A percentile compares a stretch with the other conserved stretches of the same genome.
phyloP scores from a whole-genome alignment of 2,329 filamentous ascomycete species.

The Bipolaris bicolor region DNA sequence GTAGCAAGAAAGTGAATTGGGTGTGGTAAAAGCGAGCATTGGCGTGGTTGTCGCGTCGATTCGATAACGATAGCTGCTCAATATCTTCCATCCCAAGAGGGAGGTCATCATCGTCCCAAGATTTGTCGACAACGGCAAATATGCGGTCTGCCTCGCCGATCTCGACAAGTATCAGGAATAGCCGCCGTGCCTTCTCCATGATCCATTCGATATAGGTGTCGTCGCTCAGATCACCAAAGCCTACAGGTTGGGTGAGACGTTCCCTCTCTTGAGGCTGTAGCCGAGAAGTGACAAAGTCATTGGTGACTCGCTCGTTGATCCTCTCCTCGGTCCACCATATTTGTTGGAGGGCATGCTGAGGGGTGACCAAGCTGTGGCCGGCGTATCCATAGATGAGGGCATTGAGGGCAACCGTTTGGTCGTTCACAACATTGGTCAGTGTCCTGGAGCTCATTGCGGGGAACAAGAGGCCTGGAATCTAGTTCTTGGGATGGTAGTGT shows the following conservation, averaged over 20 bases:
- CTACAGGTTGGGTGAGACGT: slow-evolving; percentile 66
- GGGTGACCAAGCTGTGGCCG: slow-evolving; percentile 58
- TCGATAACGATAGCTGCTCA: slow-evolving; percentile 65
- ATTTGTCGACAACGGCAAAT: slow-evolving; percentile 75
- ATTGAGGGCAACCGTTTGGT: slow-evolving; percentile 55
- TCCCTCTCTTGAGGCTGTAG: slow-evolving; percentile 68
- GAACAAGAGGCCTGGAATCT: slow-evolving; percentile 4
- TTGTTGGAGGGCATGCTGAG: slow-evolving; percentile 56
- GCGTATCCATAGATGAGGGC: slow-evolving; percentile 59
- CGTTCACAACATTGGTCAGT: slow-evolving; percentile 51
- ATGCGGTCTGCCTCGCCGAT: slow-evolving; percentile 74
- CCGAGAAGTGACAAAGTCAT: slow-evolving; percentile 69
- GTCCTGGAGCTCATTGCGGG: slow-evolving; percentile 47
- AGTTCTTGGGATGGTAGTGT: slow-evolving; percentile 19
- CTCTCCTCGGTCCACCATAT: slow-evolving; percentile 75
- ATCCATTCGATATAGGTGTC: slow-evolving; percentile 83
- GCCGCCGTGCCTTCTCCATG: slow-evolving; percentile 67
- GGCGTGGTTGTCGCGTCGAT: slow-evolving; percentile 65
- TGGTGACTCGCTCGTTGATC: slow-evolving; percentile 73
- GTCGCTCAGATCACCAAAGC: slow-evolving; percentile 72
- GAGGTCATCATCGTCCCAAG: slow-evolving; percentile 77
- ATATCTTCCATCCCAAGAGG: slow-evolving; percentile 71
- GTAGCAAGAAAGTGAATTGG: slow-evolving; percentile 74
- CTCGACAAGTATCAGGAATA: slow-evolving; percentile 75
- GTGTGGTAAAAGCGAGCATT: slow-evolving; percentile 72